phyloP scores from a whole-genome alignment of 768 basidiomycete genomes.

The Sporobolomyces pararoseus region DNA sequence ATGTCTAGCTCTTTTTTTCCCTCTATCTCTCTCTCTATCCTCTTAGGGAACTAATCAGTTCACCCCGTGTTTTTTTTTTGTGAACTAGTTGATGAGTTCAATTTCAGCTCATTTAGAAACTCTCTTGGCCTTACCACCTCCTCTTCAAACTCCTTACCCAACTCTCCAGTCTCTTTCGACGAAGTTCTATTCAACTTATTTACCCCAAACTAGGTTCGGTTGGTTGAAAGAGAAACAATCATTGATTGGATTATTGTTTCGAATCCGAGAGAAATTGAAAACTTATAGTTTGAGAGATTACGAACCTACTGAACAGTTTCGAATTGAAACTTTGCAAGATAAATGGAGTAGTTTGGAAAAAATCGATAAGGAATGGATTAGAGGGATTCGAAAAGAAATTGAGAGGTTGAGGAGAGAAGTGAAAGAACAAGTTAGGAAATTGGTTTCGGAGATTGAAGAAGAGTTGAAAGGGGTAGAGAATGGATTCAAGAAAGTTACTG shows the following conservation, averaged over 20 bases:
- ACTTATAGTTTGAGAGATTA: constrained; percentile 86
- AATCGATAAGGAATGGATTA: constrained; percentile 60
- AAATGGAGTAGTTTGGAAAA: constrained; percentile 70
- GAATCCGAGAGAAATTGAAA: constrained; percentile 86
- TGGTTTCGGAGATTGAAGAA: constrained; percentile 66
- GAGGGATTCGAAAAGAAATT: constrained; percentile 82
- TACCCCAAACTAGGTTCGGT: constrained; percentile 59
- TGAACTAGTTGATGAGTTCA: background rate
- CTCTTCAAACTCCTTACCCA: constrained; percentile 15
- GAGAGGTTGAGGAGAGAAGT: constrained; percentile 78
- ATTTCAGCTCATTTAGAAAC: background rate
- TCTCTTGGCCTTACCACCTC: background rate
- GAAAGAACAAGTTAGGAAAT: constrained; percentile 63
- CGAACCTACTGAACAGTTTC: constrained; percentile 67
- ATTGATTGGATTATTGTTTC: constrained; percentile 77
- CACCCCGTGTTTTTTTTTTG: too few species aligned
- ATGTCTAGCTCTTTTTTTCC: constrained; percentile 38
- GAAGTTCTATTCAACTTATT: constrained; percentile 68
- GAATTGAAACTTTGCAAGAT: constrained; percentile 64
- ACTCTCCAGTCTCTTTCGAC: constrained; percentile 64
- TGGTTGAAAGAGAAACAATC: constrained; percentile 92
- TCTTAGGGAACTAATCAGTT: too few species aligned
- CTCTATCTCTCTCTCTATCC: background rate
- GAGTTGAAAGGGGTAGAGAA: constrained; percentile 64
- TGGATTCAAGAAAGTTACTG: constrained; percentile 66